phyloP scores from a whole-genome alignment of 1,284 basidiomycete species.

The Xerocomus minutiporus region DNA sequence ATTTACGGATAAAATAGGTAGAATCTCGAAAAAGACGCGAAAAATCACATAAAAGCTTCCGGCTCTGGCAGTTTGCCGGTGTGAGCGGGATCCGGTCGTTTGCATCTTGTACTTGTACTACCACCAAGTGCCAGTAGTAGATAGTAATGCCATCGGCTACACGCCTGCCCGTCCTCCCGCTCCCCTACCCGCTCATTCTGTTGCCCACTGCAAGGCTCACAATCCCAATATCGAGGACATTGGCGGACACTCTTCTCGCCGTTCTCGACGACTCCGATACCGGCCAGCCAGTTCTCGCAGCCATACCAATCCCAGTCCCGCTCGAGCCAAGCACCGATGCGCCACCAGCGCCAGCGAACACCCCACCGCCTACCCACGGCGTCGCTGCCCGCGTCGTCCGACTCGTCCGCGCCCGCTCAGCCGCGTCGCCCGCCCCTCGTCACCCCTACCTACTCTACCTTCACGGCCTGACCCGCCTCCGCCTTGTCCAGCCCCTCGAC shows the following conservation, averaged over 20 bases:
- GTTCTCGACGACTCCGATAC: constrained; percentile 60
- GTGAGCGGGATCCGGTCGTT: not conserved
- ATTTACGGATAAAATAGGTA: constrained; percentile 45
- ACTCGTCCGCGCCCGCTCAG: constrained; percentile 48
- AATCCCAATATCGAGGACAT: constrained; percentile 50
- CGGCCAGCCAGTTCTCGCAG: constrained; percentile 58
- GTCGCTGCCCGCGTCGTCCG: constrained; percentile 58
- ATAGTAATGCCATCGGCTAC: constrained; percentile 26
- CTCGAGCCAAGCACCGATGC: constrained; percentile 23
- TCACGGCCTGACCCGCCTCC: constrained; percentile 60
- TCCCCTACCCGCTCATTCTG: constrained; percentile 61
- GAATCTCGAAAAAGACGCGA: constrained; percentile 59
- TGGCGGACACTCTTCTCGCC: constrained; percentile 56
- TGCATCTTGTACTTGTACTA: constrained; percentile 1
- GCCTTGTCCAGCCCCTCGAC: constrained; percentile 34
- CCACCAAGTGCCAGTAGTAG: not conserved
- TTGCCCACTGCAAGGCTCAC: constrained; percentile 64
- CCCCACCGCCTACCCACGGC: constrained; percentile 32
- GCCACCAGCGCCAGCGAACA: not conserved
- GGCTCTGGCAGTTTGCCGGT: not conserved
- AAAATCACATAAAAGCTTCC: constrained; percentile 42
- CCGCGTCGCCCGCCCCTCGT: constrained; percentile 33
- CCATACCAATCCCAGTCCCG: constrained; percentile 46
- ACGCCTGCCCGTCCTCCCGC: constrained; percentile 56
- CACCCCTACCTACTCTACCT: constrained; percentile 60